phyloP scores from a whole-genome alignment of 2,329 filamentous ascomycete species.

The Cladosporium oxysporum region DNA sequence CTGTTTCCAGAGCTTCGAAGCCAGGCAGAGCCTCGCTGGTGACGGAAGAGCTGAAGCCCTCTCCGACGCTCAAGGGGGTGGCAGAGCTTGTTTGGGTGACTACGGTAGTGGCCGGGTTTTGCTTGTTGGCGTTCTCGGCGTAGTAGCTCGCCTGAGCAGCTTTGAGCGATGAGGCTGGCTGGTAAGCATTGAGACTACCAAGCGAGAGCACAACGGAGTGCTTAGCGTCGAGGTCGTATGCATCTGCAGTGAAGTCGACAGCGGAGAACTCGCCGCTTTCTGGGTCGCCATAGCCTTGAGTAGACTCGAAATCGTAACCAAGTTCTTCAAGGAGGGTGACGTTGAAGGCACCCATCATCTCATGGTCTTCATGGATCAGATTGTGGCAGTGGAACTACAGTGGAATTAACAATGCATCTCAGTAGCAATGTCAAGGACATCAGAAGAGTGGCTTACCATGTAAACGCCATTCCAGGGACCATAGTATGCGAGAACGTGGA shows the following conservation, averaged over 20 bases:
- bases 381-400: slow-evolving; percentile 46
- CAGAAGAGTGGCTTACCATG: slow-evolving; percentile 24
- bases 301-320: slow-evolving; percentile 32
- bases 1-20: slow-evolving; percentile 1
- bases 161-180: slow-evolving; percentile 25
- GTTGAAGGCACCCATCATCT: slow-evolving; percentile 49
- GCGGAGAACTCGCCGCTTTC: slow-evolving; percentile 28
- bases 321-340: slow-evolving; percentile 40
- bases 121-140: slow-evolving; percentile 30
- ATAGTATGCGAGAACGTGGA: slow-evolving; percentile 54
- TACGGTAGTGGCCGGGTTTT: slow-evolving; percentile 22
- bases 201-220: slow-evolving; percentile 29
- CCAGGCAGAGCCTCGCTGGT: slow-evolving; percentile 13
- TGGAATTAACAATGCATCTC: not conserved
- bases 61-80: slow-evolving; percentile 1
- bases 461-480: slow-evolving; percentile 57
- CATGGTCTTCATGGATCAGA: slow-evolving; percentile 48
- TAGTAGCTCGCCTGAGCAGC: slow-evolving; percentile 32
- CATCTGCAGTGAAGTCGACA: slow-evolving; percentile 29
- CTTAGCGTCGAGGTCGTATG: slow-evolving; percentile 29
- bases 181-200: slow-evolving; percentile 32
- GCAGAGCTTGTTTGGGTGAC: slow-evolving; percentile 12
- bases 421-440: not conserved
- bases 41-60: slow-evolving; percentile 1
- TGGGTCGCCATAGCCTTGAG: slow-evolving; percentile 27